A percentile compares a stretch with the other conserved stretches of the same genome.
These are phyloP conservation scores for Tolypocladium guangdongense DNA, from an alignment of 2,329 filamentous ascomycete species.

Conservation along the genomic window DNA sequence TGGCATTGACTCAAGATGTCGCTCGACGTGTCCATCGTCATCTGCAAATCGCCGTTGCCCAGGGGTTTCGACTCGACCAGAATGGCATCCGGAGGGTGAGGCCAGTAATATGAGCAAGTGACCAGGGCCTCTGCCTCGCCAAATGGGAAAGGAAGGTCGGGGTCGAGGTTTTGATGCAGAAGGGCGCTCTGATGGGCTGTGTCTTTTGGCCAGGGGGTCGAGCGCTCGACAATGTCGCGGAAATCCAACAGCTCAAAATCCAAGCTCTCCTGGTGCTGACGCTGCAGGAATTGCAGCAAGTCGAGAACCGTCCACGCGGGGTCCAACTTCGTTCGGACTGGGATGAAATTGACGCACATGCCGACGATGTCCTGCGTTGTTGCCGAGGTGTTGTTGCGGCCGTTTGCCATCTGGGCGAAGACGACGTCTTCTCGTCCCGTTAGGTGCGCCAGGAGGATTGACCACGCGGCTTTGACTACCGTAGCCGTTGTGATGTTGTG, in stretches of 20 bases:
- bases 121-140: conserved; percentile 10
- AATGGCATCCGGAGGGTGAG: conserved; percentile 4
- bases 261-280: conserved; percentile 24
- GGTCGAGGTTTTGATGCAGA: conserved; percentile 44
- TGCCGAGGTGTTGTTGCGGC: conserved; percentile 22
- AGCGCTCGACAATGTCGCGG: conserved; percentile 11
- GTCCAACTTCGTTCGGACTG: conserved; percentile 24
- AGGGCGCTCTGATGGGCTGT: conserved; percentile 25
- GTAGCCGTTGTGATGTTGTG: conserved; percentile 21
- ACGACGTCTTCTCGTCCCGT: conserved; percentile 26
- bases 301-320: conserved; percentile 21
- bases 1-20: conserved; percentile 1
- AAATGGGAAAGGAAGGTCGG: conserved; percentile 39
- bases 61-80: conserved; percentile 2
- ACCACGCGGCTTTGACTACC: conserved; percentile 34
- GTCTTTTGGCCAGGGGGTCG: conserved; percentile 10
- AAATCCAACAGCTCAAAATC: conserved; percentile 13
- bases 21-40: conserved; percentile 3
- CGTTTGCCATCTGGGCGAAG: conserved; percentile 29
- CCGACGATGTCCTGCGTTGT: conserved; percentile 27
- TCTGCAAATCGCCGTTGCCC: not conserved
- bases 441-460: conserved; percentile 23
- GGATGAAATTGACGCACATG: conserved; percentile 29
- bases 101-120: conserved; percentile 4
- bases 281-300: conserved; percentile 27